Evolutionary conservation across 192 early-diverging fungal species (phyloP).

Genomic region (Funneliformis geosporum): DNA sequence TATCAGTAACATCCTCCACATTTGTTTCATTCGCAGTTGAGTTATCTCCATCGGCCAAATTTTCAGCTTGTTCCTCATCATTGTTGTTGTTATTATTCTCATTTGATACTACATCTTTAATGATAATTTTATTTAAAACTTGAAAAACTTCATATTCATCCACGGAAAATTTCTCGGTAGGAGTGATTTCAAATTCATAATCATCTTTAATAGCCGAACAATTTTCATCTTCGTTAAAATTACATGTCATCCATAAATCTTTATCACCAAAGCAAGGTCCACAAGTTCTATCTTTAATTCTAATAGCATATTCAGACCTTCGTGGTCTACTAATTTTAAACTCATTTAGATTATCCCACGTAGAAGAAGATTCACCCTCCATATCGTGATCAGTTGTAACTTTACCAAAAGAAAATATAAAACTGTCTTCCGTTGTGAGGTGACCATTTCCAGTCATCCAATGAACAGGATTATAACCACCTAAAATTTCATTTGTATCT

Average conservation of each 20-base stretch:
- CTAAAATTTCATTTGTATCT: not conserved
- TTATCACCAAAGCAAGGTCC: constrained; percentile 20
- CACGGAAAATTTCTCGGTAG: not conserved
- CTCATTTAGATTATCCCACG: not conserved
- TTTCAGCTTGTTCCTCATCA: too few species aligned
- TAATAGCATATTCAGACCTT: not conserved
- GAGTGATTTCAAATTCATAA: not conserved
- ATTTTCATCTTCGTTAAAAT: constrained; percentile 12
- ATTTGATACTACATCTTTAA: not conserved
- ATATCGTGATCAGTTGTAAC: not conserved
- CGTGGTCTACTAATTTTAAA: not conserved
- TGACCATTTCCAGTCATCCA: constrained; percentile 3
- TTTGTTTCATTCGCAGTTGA: too few species aligned
- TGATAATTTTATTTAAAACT: not conserved
- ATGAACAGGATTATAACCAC: constrained; percentile 13
- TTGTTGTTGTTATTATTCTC: not conserved
- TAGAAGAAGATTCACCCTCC: not conserved
- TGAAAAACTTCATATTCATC: constrained; percentile 19
- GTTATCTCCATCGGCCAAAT: too few species aligned
- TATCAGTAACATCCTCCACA: too few species aligned
- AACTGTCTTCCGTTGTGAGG: not conserved
- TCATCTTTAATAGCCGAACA: constrained; percentile 4
- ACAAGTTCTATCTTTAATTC: constrained; percentile 12
- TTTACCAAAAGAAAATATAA: not conserved
- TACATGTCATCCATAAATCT: constrained; percentile 15